phyloP scores from a whole-genome alignment of 208 protist species.

The Naegleria lovaniensis region DNA sequence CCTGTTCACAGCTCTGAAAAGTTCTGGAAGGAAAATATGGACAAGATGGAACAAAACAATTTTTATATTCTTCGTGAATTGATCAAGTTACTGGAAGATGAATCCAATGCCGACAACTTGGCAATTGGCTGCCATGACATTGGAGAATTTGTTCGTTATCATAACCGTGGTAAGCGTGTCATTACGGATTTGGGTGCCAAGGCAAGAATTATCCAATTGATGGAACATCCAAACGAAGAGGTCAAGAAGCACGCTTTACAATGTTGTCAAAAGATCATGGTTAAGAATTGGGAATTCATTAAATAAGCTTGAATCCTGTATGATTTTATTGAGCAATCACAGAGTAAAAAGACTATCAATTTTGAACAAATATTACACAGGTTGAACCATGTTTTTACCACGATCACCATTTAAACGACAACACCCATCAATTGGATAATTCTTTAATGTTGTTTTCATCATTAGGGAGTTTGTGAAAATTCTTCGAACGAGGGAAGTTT shows the following conservation, averaged over 20 bases:
- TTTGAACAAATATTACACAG: no score
- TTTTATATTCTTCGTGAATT: slow-evolving; percentile 79
- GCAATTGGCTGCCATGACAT: slow-evolving; percentile 77
- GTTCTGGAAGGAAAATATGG: slow-evolving; percentile 83
- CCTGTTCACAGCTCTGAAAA: slow-evolving; percentile 80
- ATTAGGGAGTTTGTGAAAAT: no score
- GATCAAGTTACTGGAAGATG: slow-evolving; percentile 62
- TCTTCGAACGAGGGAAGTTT: no score
- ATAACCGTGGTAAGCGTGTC: slow-evolving; percentile 69
- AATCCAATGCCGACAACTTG: slow-evolving; percentile 56
- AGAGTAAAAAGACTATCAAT: no score
- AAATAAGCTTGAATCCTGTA: not conserved
- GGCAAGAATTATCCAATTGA: slow-evolving; percentile 11
- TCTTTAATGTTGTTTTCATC: no score
- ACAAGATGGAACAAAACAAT: slow-evolving; percentile 72
- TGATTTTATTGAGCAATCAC: no score
- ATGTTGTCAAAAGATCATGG: slow-evolving; percentile 28
- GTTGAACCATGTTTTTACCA: no score
- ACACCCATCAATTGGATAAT: no score
- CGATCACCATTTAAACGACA: no score
- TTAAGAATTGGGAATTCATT: not conserved
- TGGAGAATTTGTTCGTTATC: slow-evolving; percentile 78
- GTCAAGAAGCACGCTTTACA: slow-evolving; percentile 4
- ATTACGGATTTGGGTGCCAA: slow-evolving; percentile 56
- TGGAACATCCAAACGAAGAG: slow-evolving; percentile 12